Evolutionary conservation across 163 green algal species (phyloP).

Genomic region (Prototheca cutis): DNA sequence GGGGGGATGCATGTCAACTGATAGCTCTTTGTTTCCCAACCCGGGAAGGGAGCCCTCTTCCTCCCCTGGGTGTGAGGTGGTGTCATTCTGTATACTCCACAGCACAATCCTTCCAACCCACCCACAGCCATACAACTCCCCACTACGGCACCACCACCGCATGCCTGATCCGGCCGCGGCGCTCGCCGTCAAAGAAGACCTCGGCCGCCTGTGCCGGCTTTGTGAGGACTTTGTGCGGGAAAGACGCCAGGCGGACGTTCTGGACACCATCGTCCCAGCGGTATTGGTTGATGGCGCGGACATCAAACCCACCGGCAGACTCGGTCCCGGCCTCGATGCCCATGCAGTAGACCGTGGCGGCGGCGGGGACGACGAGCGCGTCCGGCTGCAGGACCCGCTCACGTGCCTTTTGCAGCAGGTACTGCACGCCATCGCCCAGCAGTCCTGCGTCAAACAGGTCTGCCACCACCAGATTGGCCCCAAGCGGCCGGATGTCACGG

Average conservation of each 20-base stretch:
- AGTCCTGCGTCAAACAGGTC: conserved; percentile 77
- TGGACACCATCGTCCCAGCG: conserved; percentile 21
- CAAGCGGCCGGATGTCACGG: conserved; percentile 41
- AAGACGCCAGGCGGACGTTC: conserved; percentile 6
- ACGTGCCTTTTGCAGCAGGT: conserved; percentile 46
- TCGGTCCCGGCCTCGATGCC: conserved; percentile 54
- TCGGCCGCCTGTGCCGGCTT: conserved; percentile 52
- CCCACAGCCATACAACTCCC: no score
- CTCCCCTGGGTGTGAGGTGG: no score
- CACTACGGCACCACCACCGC: background rate
- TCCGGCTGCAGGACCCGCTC: conserved; percentile 38
- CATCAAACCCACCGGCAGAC: conserved; percentile 41
- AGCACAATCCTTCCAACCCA: background rate
- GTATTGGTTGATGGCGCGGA: conserved; percentile 59
- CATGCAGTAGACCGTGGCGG: conserved; percentile 63
- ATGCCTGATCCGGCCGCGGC: background rate
- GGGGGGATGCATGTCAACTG: no score
- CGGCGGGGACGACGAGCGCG: conserved; percentile 43
- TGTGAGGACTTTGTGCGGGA: conserved; percentile 54
- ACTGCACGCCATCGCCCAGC: conserved; percentile 47
- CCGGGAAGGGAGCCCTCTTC: no score
- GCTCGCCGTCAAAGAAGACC: conserved; percentile 47
- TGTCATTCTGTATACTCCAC: no score
- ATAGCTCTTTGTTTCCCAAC: no score
- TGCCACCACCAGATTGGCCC: conserved; percentile 57